phyloP scores from a whole-genome alignment of 2,329 filamentous ascomycete species.

The Cladophialophora immunda region DNA sequence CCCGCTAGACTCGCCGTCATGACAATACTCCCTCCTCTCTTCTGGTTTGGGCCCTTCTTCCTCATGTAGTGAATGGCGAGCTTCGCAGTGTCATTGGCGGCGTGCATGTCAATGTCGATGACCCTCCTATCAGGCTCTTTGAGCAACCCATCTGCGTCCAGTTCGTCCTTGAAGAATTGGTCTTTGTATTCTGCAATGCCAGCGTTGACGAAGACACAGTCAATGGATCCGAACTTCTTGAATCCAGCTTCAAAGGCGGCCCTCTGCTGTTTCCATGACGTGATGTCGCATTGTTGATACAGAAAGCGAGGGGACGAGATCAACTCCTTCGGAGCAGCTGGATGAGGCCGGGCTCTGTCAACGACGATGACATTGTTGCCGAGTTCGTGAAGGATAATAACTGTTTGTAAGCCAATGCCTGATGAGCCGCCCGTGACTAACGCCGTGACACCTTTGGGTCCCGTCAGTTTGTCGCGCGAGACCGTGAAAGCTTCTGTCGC shows the following conservation, averaged over 20 bases:
- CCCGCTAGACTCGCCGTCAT: conserved; percentile 60
- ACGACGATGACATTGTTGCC: conserved; percentile 53
- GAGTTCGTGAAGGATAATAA: conserved; percentile 49
- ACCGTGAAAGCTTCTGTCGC: conserved; percentile 39
- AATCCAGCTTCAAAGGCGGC: conserved; percentile 54
- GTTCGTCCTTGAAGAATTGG: conserved; percentile 59
- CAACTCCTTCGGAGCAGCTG: conserved; percentile 44
- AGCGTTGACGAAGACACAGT: conserved; percentile 60
- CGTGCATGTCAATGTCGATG: conserved; percentile 57
- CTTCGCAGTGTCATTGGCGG: conserved; percentile 57
- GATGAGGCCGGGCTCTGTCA: conserved; percentile 44
- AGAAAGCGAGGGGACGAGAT: conserved; percentile 44
- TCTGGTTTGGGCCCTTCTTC: conserved; percentile 43
- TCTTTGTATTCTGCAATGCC: conserved; percentile 59
- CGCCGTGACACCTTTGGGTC: conserved; percentile 40
- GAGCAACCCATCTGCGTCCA: conserved; percentile 53
- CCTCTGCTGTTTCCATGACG: conserved; percentile 56
- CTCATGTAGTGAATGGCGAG: conserved; percentile 58
- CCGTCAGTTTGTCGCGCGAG: conserved; percentile 44
- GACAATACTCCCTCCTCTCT: conserved; percentile 54
- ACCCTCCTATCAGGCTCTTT: conserved; percentile 56
- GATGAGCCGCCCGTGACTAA: conserved; percentile 53
- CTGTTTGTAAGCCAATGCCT: conserved; percentile 54
- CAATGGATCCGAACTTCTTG: conserved; percentile 54
- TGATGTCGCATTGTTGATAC: conserved; percentile 55